Evolutionary conservation across 2,329 filamentous ascomycete species (phyloP).

Genomic region (Hymenoscyphus repandus): DNA sequence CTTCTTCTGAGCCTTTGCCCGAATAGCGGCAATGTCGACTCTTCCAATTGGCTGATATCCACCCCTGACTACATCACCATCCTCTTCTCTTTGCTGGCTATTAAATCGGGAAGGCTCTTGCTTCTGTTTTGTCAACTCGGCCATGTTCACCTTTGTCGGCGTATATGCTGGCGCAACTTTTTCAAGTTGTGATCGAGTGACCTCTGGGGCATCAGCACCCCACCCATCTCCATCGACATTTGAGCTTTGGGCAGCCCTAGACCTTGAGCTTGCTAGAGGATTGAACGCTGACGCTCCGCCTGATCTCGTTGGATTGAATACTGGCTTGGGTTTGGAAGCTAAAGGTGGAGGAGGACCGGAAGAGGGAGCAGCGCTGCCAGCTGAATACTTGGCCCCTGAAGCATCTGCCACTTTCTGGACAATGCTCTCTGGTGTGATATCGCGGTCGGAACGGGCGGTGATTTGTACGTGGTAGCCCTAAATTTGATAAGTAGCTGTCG

Average conservation of each 20-base stretch:
- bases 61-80: constrained; percentile 69
- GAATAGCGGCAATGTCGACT: constrained; percentile 91
- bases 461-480: constrained; percentile 95
- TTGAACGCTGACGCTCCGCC: constrained; percentile 51
- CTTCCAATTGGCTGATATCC: constrained; percentile 93
- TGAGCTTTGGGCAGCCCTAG: constrained; percentile 47
- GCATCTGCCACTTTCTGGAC: constrained; percentile 92
- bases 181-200: constrained; percentile 80
- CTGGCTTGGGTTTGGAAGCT: constrained; percentile 89
- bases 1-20: constrained; percentile 63
- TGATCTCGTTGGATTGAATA: constrained; percentile 71
- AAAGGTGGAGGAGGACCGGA: constrained; percentile 43
- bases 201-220: constrained; percentile 88
- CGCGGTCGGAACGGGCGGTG: constrained; percentile 84
- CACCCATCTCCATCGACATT: constrained; percentile 81
- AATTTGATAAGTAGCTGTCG: constrained; percentile 13
- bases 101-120: constrained; percentile 58
- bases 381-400: constrained; percentile 90
- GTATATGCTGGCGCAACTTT: constrained; percentile 91
- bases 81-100: constrained; percentile 39
- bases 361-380: constrained; percentile 55
- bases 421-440: constrained; percentile 82
- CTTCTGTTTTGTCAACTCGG: constrained; percentile 72
- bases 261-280: constrained; percentile 61
- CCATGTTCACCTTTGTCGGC: constrained; percentile 92